Evolutionary conservation across 306 rosid species (phyloP).

Genomic region (Pyrus communis): DNA sequence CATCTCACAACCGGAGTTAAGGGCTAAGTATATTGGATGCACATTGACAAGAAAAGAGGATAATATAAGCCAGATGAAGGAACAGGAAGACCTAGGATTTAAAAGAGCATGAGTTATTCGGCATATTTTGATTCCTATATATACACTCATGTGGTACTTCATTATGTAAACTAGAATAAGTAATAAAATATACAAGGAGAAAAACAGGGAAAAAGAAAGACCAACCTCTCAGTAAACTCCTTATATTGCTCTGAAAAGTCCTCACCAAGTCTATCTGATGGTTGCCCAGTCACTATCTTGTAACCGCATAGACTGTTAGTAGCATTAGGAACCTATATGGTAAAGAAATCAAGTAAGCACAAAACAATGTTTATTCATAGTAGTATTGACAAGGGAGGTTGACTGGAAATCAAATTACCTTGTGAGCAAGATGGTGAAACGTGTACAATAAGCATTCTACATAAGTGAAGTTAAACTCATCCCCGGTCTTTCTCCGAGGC

Average conservation of each 20-base stretch:
- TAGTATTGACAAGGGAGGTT: conserved; percentile 1
- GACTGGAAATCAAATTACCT: conserved; percentile 40
- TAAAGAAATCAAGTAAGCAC: conserved; percentile 7
- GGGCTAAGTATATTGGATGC: background rate
- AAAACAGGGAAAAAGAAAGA: background rate
- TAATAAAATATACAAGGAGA: conserved; percentile 5
- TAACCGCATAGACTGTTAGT: conserved; percentile 96
- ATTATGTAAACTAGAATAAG: background rate
- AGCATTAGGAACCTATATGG: conserved; percentile 89
- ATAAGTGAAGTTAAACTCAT: conserved; percentile 85
- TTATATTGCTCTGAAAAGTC: conserved; percentile 72
- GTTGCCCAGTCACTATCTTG: conserved; percentile 96
- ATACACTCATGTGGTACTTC: too few species aligned
- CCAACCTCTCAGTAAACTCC: conserved; percentile 84
- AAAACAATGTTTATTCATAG: background rate
- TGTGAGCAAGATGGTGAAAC: conserved; percentile 93
- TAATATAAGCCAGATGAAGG: background rate
- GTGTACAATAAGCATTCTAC: conserved; percentile 92
- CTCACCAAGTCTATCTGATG: conserved; percentile 98
- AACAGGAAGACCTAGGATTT: too few species aligned
- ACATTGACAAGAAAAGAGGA: background rate
- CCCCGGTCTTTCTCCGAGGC: conserved; percentile 88
- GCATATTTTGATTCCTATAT: too few species aligned
- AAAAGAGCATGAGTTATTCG: too few species aligned
- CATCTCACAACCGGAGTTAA: background rate